phyloP scores from a whole-genome alignment of 139 green algal species.

The Chlorella sp. region DNA sequence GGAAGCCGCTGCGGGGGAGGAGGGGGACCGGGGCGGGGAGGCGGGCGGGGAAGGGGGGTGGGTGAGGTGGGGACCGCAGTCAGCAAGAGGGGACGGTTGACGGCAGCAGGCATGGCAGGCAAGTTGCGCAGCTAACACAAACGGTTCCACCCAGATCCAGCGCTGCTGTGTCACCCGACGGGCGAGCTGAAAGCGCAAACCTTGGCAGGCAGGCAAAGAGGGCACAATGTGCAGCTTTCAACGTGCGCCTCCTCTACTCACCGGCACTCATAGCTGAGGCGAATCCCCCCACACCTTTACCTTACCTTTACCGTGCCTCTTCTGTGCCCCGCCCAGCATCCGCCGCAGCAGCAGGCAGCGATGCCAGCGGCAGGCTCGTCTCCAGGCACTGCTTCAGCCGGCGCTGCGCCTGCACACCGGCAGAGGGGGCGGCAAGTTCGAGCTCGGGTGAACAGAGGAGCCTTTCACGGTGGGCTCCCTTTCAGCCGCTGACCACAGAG shows the following conservation, averaged over 20 bases:
- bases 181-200: background rate
- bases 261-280: no score
- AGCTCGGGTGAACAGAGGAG: no score
- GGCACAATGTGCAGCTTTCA: background rate
- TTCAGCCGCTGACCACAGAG: no score
- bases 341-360: conserved; percentile 30
- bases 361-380: conserved; percentile 35
- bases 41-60: background rate
- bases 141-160: no score
- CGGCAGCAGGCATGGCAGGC: background rate
- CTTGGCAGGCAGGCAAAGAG: no score
- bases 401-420: background rate
- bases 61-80: no score
- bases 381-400: conserved; percentile 41
- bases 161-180: background rate
- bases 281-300: no score
- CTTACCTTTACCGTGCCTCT: conserved; percentile 7
- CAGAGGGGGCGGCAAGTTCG: background rate
- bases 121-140: background rate
- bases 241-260: background rate
- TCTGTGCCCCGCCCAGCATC: conserved; percentile 16
- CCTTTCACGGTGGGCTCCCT: no score
- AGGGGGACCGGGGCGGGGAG: background rate
- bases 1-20: conserved; percentile 40
- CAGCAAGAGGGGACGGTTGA: no score